A percentile compares a stretch with the other conserved stretches of the same genome.
Conservation (phyloP, 805 yeast genomes). For the Candida succiphila region DNA sequence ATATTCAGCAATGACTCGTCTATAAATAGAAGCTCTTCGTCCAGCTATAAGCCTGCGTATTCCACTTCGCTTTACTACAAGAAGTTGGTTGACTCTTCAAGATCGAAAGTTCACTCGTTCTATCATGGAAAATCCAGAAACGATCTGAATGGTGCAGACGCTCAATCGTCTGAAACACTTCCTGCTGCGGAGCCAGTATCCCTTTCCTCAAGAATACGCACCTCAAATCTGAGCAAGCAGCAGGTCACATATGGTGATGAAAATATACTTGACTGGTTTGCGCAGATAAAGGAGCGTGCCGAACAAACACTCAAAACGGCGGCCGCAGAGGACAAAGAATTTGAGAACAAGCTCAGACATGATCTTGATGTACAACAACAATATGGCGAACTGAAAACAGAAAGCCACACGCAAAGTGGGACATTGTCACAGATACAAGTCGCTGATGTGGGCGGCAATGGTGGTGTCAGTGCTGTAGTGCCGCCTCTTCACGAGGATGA, state of each 20-base stretch:
- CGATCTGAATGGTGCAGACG: too few species aligned
- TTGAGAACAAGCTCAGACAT: slow-evolving; percentile 23
- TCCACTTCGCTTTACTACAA: slow-evolving; percentile 3
- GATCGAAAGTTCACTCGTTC: background rate
- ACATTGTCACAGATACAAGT: too few species aligned
- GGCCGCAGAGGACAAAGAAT: slow-evolving; percentile 24
- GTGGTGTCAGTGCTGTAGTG: too few species aligned
- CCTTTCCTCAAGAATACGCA: too few species aligned
- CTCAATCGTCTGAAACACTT: too few species aligned
- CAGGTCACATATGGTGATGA: background rate
- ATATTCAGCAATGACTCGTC: background rate
- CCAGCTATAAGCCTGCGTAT: slow-evolving; percentile 1
- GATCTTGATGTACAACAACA: slow-evolving; percentile 21
- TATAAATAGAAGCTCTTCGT: background rate
- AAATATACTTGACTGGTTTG: background rate
- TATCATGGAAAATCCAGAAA: background rate
- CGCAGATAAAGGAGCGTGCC: background rate
- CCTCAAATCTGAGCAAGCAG: background rate
- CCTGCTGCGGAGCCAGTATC: too few species aligned
- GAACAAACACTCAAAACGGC: slow-evolving; percentile 15
- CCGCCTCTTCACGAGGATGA: too few species aligned
- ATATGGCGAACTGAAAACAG: too few species aligned
- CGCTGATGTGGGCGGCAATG: too few species aligned
- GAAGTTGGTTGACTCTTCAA: slow-evolving; percentile 2
- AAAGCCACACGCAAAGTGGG: too few species aligned